phyloP scores from a whole-genome alignment of 2,329 filamentous ascomycete species.

The Macrophomina tecta region DNA sequence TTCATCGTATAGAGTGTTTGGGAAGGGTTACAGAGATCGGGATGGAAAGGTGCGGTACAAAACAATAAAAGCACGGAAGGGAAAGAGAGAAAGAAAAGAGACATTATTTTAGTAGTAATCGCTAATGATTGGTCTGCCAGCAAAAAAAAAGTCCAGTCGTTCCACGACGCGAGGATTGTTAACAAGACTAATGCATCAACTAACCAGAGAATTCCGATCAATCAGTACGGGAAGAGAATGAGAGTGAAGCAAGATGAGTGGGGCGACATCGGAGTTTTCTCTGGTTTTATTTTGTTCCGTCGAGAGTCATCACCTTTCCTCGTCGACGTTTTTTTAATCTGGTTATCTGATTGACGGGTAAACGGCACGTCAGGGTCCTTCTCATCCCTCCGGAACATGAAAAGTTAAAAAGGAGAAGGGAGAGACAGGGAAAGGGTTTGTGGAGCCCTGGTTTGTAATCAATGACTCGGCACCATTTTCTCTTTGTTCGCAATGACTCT shows the following conservation, averaged over 20 bases:
- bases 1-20: too few species aligned
- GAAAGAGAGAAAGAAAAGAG: neutral
- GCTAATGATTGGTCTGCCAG: slow-evolving; percentile 15
- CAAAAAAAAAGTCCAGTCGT: neutral
- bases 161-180: too few species aligned
- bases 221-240: neutral
- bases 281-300: neutral
- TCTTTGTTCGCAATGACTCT: neutral
- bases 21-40: neutral
- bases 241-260: neutral
- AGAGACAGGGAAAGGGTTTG: neutral
- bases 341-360: slow-evolving; percentile 4
- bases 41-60: neutral
- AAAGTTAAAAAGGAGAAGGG: neutral
- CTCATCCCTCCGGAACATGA: neutral
- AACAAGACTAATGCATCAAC: neutral
- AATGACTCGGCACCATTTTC: neutral
- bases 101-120: slow-evolving; percentile 17
- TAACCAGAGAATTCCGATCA: neutral
- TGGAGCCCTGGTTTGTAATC: neutral
- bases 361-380: neutral
- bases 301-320: neutral
- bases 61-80: neutral
- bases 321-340: too few species aligned
- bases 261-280: neutral